Base-by-base conservation (phyloP, 805 yeast genomes). In the Metschnikowia bowlesiae region DNA sequence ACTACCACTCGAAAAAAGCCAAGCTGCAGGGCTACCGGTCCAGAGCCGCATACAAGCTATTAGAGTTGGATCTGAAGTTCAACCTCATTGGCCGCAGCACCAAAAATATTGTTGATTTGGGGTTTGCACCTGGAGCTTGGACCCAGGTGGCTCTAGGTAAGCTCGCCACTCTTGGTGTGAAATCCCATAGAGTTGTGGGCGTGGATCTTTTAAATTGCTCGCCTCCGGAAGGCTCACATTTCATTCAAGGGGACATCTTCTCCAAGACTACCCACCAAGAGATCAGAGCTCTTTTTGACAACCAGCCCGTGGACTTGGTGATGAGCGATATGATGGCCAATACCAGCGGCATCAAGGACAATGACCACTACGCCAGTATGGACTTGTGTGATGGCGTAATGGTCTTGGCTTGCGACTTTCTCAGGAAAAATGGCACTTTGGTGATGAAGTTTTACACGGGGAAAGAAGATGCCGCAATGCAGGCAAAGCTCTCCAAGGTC, bases 321-420 rank as follows among this genome's bases (percentile, higher is more conserved):
- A 82, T 96, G 43, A 86, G 83, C 64, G 74, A 74, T 70, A 92
- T 97, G 98, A 86, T 92, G 87, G 87, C 89, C 44, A 92, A 92
- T 63, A 89, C 97, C 4, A 75, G 90, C 11, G 98, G 99, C 4
- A 69, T 88, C 38, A 80, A 84, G 8, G 82, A 86, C 38, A 80
- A 81, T 55, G 99, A 92, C 65, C 98, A 92, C 67, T 70, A 78
- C 11, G 82, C 81, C 57, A 89, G 96, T 53, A 85, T 94, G 88
- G 91, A 91, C 62, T 71, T 92, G 30, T 92, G 97, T 66, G 94
- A 89, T 59, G 97, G 97, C 0, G 97, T 96, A 0, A 66, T 94
- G 46, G 75, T 88, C 6, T 76, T 91, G 45, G 85, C 95, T 1
- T 75, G 85, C 47, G 85, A 83, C 53, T 67, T 87, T n/a, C 68